Conservation (phyloP, 495 filamentous ascomycete species). For the Achaetomiella virescens region DNA sequence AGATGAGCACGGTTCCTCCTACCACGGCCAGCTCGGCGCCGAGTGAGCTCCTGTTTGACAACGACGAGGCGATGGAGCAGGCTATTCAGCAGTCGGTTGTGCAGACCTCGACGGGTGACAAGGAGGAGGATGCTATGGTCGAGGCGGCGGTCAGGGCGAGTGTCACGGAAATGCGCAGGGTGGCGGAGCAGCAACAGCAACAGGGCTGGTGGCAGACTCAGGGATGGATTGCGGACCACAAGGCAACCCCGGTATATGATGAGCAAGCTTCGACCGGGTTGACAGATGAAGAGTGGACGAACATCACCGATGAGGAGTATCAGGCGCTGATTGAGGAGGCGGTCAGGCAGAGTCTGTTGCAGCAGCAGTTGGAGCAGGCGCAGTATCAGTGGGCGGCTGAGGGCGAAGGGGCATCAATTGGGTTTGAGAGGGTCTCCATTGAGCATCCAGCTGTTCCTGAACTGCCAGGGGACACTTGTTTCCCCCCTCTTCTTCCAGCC, state of each 20-base stretch:
- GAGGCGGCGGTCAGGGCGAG: constrained; percentile 66
- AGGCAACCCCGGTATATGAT: background rate
- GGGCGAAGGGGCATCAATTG: background rate
- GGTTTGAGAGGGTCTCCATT: constrained; percentile 23
- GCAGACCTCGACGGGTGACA: constrained; percentile 61
- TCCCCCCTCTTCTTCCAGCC: background rate
- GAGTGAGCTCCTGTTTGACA: constrained; percentile 20
- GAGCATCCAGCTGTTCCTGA: constrained; percentile 31
- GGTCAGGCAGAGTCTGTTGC: constrained; percentile 45
- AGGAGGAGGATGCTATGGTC: constrained; percentile 59
- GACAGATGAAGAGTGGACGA: constrained; percentile 24
- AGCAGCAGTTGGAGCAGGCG: constrained; percentile 26
- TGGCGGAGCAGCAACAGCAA: constrained; percentile 31
- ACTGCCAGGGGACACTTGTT: background rate
- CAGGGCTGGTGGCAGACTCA: background rate
- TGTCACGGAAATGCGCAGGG: constrained; percentile 51
- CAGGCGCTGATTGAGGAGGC: constrained; percentile 54
- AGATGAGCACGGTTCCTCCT: background rate
- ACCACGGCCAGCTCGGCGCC: constrained; percentile 13
- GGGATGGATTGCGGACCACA: constrained; percentile 3
- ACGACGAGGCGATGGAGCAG: constrained; percentile 53
- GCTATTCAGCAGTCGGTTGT: constrained; percentile 63
- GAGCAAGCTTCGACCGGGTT: background rate
- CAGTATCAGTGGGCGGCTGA: background rate
- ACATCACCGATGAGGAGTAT: constrained; percentile 47